Conservation (phyloP, 441 rosid genomes). For the Erodium trifolium region DNA sequence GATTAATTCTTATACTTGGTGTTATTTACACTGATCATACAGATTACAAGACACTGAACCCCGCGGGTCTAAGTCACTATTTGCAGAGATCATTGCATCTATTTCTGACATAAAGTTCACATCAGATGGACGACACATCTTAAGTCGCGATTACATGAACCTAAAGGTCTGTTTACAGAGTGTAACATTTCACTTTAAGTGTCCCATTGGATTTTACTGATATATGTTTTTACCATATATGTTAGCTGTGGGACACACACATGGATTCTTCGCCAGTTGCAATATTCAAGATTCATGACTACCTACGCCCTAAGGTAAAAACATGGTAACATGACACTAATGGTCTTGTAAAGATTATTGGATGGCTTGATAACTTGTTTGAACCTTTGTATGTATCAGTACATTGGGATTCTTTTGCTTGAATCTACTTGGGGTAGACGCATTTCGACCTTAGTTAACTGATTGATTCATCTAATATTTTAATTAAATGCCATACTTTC, state of each 20-base stretch:
- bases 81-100: conserved; percentile 56
- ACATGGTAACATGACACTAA: conserved; percentile 5
- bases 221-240: conserved; percentile 22
- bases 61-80: conserved; percentile 46
- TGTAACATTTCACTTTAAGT: background rate
- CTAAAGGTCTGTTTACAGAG: conserved; percentile 38
- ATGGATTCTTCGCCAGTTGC: conserved; percentile 55
- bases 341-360: background rate
- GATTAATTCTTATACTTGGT: conserved; percentile 17
- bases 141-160: conserved; percentile 66
- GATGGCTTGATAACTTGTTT: conserved; percentile 3
- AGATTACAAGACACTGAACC: conserved; percentile 52
- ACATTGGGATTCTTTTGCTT: conserved; percentile 11
- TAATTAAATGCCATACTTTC: background rate
- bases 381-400: background rate
- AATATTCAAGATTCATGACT: conserved; percentile 52
- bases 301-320: conserved; percentile 51
- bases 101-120: conserved; percentile 61
- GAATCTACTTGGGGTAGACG: conserved; percentile 3
- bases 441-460: conserved; percentile 23
- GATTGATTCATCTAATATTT: too few relatives aligned
- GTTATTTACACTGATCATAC: conserved; percentile 23
- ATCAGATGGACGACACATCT: conserved; percentile 45
- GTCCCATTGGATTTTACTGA: conserved; percentile 9
- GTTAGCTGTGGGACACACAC: conserved; percentile 58